Evolutionary conservation across 371 early-diverging fungal species (phyloP), one percentile per base, ranked within the genome.

Genomic region (Mortierella polycephala): DNA sequence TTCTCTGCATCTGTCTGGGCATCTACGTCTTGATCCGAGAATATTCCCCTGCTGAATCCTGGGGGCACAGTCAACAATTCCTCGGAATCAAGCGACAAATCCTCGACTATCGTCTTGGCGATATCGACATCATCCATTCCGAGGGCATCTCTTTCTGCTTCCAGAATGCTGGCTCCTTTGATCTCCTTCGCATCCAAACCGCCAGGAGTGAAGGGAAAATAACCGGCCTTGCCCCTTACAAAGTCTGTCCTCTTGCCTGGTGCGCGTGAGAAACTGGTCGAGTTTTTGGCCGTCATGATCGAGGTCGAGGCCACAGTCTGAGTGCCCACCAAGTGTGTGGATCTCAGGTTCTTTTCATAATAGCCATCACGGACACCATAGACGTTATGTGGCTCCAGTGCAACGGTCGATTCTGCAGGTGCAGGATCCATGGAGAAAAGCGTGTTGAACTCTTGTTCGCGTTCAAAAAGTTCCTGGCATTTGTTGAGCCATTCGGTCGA

Each of bases 181-280:
- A 77, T 72, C 58, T 74, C 81, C 57, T 63, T 83, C 40, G 64
- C 57, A 47, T 80, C 74, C 60, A 69, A 62, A 62, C 73, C 79
- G 64, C 96, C 96, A 5, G 96, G 96, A 1, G 92, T 88, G 82
- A 96, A 96, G 1, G 95, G 96, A 53, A 92, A 85, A 54, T 90
- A 87, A 9, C 89, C 80, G 4, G 91, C 86, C 23, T 85, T 85
- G 9, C 96, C 95, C 9, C 93, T 86, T 1, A 94, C 94, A 71
- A 93, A 94, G 62, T 90, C 86, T 9, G 85, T 80, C 18, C 85
- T 66, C 7, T 84, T 83, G 5, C 89, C 89, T 49, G 93, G 90
- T 5, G 90, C 88, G 21, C 94, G 86, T 6, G 86, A 75, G 18
- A 95, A 83, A n/a, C 92, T 93, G 0, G 93, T 91, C 8, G 94